These are phyloP conservation scores for Corylus heterophylla DNA, from an alignment of 306 rosid species.

Conservation along the genomic window DNA sequence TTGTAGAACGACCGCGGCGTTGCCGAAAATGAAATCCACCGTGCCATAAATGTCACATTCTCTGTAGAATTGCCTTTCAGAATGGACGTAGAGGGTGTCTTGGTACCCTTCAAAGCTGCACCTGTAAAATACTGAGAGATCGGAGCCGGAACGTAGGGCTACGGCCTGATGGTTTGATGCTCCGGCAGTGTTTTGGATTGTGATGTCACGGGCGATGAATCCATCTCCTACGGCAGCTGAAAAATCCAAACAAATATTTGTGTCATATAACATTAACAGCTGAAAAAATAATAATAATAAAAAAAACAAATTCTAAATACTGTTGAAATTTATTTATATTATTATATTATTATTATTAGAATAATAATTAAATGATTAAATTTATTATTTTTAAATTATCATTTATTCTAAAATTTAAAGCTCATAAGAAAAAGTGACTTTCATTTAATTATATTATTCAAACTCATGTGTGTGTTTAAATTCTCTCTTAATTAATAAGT, in stretches of 20 bases:
- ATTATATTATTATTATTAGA: no score
- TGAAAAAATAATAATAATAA: no score
- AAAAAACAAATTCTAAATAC: no score
- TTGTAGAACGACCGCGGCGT: conserved; percentile 76
- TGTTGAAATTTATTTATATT: no score
- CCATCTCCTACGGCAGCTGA: conserved; percentile 72
- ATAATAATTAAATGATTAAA: no score
- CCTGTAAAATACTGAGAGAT: conserved; percentile 63
- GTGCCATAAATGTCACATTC: conserved; percentile 84
- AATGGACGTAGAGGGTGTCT: conserved; percentile 73
- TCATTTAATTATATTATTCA: no score
- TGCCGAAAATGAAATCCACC: conserved; percentile 80
- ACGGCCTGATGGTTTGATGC: conserved; percentile 75
- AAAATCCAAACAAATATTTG: not conserved
- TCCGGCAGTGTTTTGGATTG: conserved; percentile 83
- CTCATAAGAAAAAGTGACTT: no score
- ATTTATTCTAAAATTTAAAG: no score
- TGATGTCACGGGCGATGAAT: conserved; percentile 72
- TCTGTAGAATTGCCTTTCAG: conserved; percentile 69
- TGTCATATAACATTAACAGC: no score
- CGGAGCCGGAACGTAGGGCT: conserved; percentile 83
- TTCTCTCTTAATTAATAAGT: no score
- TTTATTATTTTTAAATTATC: no score
- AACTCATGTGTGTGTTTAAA: no score
- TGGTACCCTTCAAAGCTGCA: conserved; percentile 82